Base-by-base conservation (phyloP, 2,329 filamentous ascomycete genomes). In the Neopestalotiopsis sp. region DNA sequence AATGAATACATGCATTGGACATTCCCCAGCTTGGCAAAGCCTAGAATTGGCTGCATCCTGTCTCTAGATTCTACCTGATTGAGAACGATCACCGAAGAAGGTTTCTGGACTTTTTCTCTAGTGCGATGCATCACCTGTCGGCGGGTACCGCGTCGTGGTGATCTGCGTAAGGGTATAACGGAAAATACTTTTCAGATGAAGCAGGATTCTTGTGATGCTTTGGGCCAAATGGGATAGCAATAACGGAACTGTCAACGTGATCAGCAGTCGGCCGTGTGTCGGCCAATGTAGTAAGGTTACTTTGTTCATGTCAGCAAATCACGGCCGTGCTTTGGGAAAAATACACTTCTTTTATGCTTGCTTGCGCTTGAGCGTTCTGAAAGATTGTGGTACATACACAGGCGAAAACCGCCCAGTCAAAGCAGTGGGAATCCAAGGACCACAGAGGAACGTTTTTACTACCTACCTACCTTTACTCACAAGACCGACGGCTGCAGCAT, bases 21-120 rank as follows among this genome's bases (percentile, higher is more conserved):
- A 53, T 3, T 17, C 45, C n/a, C 45, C 7, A n/a, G 32, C 30
- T 62, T 34, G 34, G 32, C 34, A 34, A 38, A 62, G 59, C 59
- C 34, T 62, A 62, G 34, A 62, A 34, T 62, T 38, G 59, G 59
- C 24, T 30, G 17, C 34, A 34, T 40, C 13, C 20, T 38, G 32
- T 17, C 59, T 30, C 59, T 34, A 59, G 20, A 10, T 7, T 7
- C 6, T 38, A 38, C 34, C 34, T 40, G 45, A 20, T 53, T 30
- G 7, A 62, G 59, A 38, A 62, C 3, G 30, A 62, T 38, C 59
- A 62, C 34, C 59, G 32, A 62, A 34, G 28, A 62, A n/a, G n/a
- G n/a, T 34, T 62, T 40, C 34, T 38, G 30, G 32, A 13, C 28
- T 34, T 20, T 62, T 30, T 62, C 34, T 38, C 10, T 38, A 62